Evolutionary conservation across 2,329 filamentous ascomycete species (phyloP).

Genomic region (Arthroderma sp.): DNA sequence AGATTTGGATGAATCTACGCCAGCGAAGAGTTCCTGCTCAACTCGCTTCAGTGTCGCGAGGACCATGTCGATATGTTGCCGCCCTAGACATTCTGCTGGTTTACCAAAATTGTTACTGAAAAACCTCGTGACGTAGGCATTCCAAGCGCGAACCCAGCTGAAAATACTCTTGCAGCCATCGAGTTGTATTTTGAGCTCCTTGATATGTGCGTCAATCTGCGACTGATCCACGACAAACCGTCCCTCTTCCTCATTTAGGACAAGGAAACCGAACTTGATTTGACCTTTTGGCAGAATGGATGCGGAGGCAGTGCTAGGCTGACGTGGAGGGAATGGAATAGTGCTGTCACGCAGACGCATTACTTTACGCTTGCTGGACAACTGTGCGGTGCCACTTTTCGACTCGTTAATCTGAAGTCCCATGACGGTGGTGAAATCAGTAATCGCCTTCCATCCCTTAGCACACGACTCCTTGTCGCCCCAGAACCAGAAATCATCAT

Average conservation of each 20-base stretch:
- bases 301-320: neutral
- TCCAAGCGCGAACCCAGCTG: constrained; percentile 48
- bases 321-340: neutral
- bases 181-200: constrained; percentile 47
- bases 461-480: constrained; percentile 40
- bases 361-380: constrained; percentile 16
- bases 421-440: constrained; percentile 41
- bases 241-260: constrained; percentile 39
- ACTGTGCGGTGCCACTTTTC: constrained; percentile 42
- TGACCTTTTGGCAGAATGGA: constrained; percentile 37
- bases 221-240: constrained; percentile 47
- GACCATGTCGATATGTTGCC: constrained; percentile 43
- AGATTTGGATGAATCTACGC: constrained; percentile 13
- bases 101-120: constrained; percentile 46
- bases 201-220: constrained; percentile 47
- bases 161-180: constrained; percentile 43
- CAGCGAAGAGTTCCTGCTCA: constrained; percentile 38
- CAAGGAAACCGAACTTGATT: constrained; percentile 48
- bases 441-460: constrained; percentile 47
- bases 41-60: constrained; percentile 40
- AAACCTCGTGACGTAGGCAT: constrained; percentile 44
- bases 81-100: constrained; percentile 42
- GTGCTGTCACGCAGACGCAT: no score
- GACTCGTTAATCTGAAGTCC: constrained; percentile 46
- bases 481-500: constrained; percentile 59